Percentiles rank a stretch among this genome's conserved stretches.
phyloP scores from a whole-genome alignment of 1,139 yeast species.

The Groenewaldozyma auringiensis region DNA sequence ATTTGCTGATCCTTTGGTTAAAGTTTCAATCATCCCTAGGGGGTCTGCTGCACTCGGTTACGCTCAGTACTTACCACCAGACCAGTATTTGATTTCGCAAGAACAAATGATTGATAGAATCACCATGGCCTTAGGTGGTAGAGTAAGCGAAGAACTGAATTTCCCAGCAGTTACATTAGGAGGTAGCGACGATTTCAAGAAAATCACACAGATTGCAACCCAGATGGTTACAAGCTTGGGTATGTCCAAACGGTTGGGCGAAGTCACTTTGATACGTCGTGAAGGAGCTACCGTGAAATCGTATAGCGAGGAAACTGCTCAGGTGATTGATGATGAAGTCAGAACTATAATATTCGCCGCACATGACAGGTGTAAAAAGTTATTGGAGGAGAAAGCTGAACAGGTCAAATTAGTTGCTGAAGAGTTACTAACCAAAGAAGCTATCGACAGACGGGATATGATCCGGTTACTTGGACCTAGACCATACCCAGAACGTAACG shows the following conservation, averaged over 20 bases:
- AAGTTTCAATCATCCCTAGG: constrained; percentile 93
- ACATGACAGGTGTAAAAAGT: constrained; percentile 56
- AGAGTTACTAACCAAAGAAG: constrained; percentile 74
- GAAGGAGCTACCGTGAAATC: constrained; percentile 51
- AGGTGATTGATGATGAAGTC: constrained; percentile 74
- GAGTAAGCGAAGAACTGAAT: constrained; percentile 90
- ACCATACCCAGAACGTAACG: constrained; percentile 84
- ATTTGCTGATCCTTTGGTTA: constrained; percentile 85
- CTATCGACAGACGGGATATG: constrained; percentile 86
- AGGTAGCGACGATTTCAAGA: constrained; percentile 92
- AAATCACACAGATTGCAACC: constrained; percentile 91
- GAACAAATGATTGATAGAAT: constrained; percentile 79
- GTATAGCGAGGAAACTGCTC: constrained; percentile 80
- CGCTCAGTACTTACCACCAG: constrained; percentile 95
- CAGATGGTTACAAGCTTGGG: constrained; percentile 90
- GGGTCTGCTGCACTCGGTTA: constrained; percentile 97
- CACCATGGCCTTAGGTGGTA: constrained; percentile 96
- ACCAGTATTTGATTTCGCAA: constrained; percentile 71
- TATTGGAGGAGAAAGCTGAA: constrained; percentile 60
- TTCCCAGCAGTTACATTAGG: constrained; percentile 89
- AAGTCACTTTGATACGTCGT: constrained; percentile 65
- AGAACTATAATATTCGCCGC: constrained; percentile 74
- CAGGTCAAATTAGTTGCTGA: constrained; percentile 84
- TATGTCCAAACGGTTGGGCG: constrained; percentile 80
- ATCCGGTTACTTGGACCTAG: constrained; percentile 77